Evolutionary conservation across 495 filamentous ascomycete genomes (phyloP).

Genomic region (Trichoderma asperelloides): DNA sequence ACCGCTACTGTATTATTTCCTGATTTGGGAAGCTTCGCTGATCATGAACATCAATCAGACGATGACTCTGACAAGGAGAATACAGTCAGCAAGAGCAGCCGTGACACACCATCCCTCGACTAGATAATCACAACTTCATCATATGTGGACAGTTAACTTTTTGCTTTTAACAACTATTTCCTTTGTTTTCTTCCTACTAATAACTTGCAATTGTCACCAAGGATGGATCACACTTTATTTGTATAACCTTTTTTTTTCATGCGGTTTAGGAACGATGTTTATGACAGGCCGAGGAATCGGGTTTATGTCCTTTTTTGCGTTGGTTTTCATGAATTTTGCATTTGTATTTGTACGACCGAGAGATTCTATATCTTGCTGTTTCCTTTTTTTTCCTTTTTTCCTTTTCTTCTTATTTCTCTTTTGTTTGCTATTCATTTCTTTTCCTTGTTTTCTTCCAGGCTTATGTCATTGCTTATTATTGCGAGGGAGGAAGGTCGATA

Average conservation of each 20-base stretch:
- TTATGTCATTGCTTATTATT: neutral
- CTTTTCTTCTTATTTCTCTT: neutral
- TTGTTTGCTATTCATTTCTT: neutral
- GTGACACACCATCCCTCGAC: neutral
- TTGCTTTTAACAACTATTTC: conserved; percentile 1
- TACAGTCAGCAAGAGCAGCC: neutral
- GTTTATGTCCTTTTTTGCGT: neutral
- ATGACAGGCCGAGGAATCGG: neutral
- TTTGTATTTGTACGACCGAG: no score
- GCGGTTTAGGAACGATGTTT: neutral
- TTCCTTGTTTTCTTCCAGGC: neutral
- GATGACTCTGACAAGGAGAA: conserved; percentile 3
- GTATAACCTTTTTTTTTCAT: neutral
- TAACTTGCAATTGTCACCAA: neutral
- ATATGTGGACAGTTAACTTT: neutral
- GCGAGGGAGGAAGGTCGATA: neutral
- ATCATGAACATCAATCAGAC: neutral
- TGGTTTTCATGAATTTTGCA: neutral
- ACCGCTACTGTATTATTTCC: neutral
- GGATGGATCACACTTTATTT: neutral
- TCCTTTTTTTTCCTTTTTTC: neutral
- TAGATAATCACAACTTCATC: neutral
- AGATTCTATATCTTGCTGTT: neutral
- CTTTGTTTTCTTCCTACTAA: neutral
- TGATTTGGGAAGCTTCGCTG: neutral